Conservation (phyloP, 2,329 filamentous ascomycete genomes). For the Hypocrella siamensis region DNA sequence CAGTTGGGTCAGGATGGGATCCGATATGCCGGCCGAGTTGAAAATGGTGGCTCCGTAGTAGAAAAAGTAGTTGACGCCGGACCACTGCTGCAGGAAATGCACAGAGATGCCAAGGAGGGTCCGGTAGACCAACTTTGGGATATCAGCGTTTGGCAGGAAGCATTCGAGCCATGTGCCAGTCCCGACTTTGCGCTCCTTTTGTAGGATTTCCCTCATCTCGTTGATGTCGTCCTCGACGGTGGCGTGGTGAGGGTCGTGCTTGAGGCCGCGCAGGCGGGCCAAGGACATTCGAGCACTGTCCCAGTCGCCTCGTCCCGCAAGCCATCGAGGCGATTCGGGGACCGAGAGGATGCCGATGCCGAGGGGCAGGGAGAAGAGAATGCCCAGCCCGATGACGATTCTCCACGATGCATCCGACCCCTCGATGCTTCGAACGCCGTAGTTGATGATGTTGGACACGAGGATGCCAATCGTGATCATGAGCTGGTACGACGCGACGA, state of each 20-base stretch:
- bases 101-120: constrained; percentile 46
- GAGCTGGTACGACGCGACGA: constrained; percentile 57
- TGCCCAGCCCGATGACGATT: constrained; percentile 42
- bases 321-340: constrained; percentile 42
- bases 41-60: constrained; percentile 58
- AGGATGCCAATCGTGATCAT: constrained; percentile 60
- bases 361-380: constrained; percentile 34
- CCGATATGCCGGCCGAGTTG: constrained; percentile 45
- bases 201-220: constrained; percentile 33
- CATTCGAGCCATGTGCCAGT: constrained; percentile 41
- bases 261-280: constrained; percentile 34
- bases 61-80: constrained; percentile 44
- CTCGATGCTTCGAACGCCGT: constrained; percentile 27
- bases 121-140: constrained; percentile 46
- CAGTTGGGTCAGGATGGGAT: constrained; percentile 52
- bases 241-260: constrained; percentile 25
- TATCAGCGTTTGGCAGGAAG: constrained; percentile 35
- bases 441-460: constrained; percentile 38
- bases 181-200: constrained; percentile 26
- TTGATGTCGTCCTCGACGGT: constrained; percentile 34
- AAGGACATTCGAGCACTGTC: constrained; percentile 33
- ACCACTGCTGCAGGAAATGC: constrained; percentile 54
- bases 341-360: constrained; percentile 35
- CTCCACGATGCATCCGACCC: constrained; percentile 37
- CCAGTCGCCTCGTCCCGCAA: constrained; percentile 30